Evolutionary conservation across 2,329 filamentous ascomycete species (phyloP).

Genomic region (Whalleya microplaca): DNA sequence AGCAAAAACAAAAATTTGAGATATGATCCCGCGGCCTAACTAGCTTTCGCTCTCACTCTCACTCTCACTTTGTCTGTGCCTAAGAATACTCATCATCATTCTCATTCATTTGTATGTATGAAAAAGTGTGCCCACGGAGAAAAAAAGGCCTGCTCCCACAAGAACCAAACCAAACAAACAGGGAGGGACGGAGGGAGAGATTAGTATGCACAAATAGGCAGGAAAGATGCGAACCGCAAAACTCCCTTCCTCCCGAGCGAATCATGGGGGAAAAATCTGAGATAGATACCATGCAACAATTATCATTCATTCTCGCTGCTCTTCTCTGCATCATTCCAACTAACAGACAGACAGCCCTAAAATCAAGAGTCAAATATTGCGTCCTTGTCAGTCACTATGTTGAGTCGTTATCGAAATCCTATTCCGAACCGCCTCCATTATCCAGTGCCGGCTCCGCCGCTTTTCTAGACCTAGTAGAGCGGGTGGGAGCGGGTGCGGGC

Average conservation of each 20-base stretch:
- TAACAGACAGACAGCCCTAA: no score
- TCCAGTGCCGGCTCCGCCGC: constrained; percentile 16
- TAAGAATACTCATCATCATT: not conserved
- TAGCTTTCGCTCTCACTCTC: no score
- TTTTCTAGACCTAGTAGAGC: constrained; percentile 33
- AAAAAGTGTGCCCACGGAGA: no score
- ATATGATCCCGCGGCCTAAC: no score
- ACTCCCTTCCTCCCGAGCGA: no score
- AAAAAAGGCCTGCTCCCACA: no score
- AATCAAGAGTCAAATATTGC: no score
- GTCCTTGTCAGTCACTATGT: not conserved
- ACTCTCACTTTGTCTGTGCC: no score
- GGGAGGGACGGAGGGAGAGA: not conserved
- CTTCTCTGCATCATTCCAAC: no score
- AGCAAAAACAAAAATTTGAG: no score
- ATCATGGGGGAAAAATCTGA: no score
- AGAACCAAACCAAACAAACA: not conserved
- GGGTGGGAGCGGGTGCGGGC: constrained; percentile 29
- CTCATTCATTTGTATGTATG: not conserved
- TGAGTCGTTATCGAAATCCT: not conserved
- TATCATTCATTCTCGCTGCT: not conserved
- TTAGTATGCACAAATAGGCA: not conserved
- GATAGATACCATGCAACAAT: not conserved
- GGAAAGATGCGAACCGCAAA: not conserved
- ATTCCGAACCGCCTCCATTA: constrained; percentile 28